A percentile compares a stretch with the other conserved stretches of the same genome.
Conservation (phyloP, 495 filamentous ascomycete genomes). For the Lepraria neglecta region DNA sequence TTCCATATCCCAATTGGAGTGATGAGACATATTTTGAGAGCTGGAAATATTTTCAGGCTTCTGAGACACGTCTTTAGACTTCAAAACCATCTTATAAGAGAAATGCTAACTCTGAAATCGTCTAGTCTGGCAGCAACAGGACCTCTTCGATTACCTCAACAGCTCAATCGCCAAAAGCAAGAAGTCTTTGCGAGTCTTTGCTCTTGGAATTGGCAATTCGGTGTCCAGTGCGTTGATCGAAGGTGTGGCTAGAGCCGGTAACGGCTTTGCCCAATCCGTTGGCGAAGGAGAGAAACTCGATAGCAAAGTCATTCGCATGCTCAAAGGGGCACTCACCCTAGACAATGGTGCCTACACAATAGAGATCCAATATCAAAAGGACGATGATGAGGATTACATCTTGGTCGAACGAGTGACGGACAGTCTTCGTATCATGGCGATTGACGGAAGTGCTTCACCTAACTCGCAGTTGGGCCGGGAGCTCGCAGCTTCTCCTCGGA, state of each 20-base stretch:
- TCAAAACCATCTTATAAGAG: no score
- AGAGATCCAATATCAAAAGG: constrained; percentile 51
- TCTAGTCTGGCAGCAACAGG: constrained; percentile 46
- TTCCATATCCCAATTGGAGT: no score
- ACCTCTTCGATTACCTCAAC: constrained; percentile 52
- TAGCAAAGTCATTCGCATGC: constrained; percentile 60
- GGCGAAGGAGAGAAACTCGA: constrained; percentile 52
- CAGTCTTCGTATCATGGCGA: constrained; percentile 27
- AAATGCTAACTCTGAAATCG: no score
- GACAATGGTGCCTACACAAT: constrained; percentile 55
- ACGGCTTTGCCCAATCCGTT: constrained; percentile 60
- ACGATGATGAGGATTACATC: constrained; percentile 48
- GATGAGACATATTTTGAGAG: no score
- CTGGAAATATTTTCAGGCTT: no score
- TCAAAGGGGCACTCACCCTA: constrained; percentile 59
- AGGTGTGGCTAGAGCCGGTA: constrained; percentile 58
- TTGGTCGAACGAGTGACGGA: constrained; percentile 50
- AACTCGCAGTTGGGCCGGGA: constrained; percentile 1
- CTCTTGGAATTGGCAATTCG: constrained; percentile 56
- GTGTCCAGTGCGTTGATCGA: constrained; percentile 62
- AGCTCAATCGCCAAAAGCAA: constrained; percentile 41
- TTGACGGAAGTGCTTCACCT: not conserved
- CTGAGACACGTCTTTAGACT: no score
- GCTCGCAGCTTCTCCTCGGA: constrained; percentile 4
- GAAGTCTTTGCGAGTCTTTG: constrained; percentile 55